phyloP scores from a whole-genome alignment of 1,284 basidiomycete species.

The Moesziomyces globuligerus region DNA sequence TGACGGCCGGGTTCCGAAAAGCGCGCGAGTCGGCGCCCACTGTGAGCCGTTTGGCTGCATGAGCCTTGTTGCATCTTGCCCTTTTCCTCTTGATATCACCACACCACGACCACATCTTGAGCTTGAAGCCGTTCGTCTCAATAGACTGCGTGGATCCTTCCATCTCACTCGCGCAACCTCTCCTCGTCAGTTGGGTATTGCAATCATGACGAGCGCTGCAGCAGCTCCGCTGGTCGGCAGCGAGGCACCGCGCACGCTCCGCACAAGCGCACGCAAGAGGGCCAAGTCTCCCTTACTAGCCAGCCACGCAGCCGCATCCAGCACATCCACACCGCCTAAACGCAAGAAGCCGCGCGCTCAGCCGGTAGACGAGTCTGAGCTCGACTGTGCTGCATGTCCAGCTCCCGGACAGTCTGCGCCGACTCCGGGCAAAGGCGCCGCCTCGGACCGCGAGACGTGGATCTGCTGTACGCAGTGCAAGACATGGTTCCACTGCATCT shows the following conservation, averaged over 20 bases:
- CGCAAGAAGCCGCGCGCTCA: constrained; percentile 28
- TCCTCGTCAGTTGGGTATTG: constrained; percentile 4
- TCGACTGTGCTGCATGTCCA: constrained; percentile 49
- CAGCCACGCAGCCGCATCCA: not conserved
- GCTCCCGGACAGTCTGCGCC: constrained; percentile 25
- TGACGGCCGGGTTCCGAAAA: not conserved
- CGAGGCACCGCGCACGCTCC: constrained; percentile 10
- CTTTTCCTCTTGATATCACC: not conserved
- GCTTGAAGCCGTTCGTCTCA: not conserved
- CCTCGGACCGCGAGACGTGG: constrained; percentile 49
- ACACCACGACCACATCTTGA: not conserved
- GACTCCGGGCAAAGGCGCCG: constrained; percentile 36
- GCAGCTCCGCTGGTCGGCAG: constrained; percentile 5
- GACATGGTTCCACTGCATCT: constrained; percentile 59
- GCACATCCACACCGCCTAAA: constrained; percentile 1
- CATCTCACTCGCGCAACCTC: not conserved
- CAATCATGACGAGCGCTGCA: constrained; percentile 28
- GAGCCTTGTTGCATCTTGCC: not conserved
- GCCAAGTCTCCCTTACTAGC: constrained; percentile 22
- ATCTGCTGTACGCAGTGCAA: constrained; percentile 56
- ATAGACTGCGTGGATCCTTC: not conserved
- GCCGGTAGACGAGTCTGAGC: constrained; percentile 41
- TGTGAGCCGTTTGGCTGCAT: too few relatives aligned
- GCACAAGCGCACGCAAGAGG: constrained; percentile 35
- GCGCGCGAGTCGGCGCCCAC: not conserved